Base-by-base conservation (phyloP, 768 basidiomycete species). In the Cystofilobasidium bisporidii region DNA sequence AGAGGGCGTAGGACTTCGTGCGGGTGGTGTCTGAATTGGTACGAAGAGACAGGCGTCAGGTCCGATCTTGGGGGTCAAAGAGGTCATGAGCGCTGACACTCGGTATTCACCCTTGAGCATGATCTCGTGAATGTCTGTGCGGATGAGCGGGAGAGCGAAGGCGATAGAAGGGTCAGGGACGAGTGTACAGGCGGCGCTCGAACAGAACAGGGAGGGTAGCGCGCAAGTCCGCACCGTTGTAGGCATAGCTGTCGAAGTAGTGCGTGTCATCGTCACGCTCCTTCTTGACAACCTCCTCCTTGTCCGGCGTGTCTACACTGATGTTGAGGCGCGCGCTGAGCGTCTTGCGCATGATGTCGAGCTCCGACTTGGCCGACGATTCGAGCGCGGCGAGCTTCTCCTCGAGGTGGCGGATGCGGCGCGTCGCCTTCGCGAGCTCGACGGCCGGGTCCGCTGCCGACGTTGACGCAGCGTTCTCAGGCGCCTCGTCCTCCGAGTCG, bases 51-150 rank as follows among this genome's bases (percentile, higher is more conserved):
- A 26, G 15, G 14, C 12, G 65, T 50, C 5, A 67, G 33, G 1
- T 1, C 26, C 5, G 26, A 2, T 30, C 36, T 30, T 36, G 36
- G 6, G 36, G n/a, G n/a, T n/a, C n/a, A n/a, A n/a, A n/a, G n/a
- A n/a, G n/a, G n/a, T n/a, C n/a, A n/a, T n/a, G n/a, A n/a, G n/a
- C n/a, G n/a, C n/a, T 1, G 11, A 40, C 11, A 24, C 8, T 20
- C 24, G 36, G 12, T 1, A 24, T 45, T 22, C 24, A 61, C 41
- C 57, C 64, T 90, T 87, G 66, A 98, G 88, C 94, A 98, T 98
- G 69, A 91, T 83, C 36, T 91, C 88, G 75, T 98, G 94, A 60
- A 96, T 93, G 71, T 96, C 91, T 92, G 73, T n/a, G n/a, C n/a
- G n/a, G n/a, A n/a, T n/a, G n/a, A n/a, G n/a, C n/a, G n/a, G n/a